A percentile compares a stretch with the other conserved stretches of the same genome.
Conservation (phyloP, 257 asterid species). For the Solanum piurae region DNA sequence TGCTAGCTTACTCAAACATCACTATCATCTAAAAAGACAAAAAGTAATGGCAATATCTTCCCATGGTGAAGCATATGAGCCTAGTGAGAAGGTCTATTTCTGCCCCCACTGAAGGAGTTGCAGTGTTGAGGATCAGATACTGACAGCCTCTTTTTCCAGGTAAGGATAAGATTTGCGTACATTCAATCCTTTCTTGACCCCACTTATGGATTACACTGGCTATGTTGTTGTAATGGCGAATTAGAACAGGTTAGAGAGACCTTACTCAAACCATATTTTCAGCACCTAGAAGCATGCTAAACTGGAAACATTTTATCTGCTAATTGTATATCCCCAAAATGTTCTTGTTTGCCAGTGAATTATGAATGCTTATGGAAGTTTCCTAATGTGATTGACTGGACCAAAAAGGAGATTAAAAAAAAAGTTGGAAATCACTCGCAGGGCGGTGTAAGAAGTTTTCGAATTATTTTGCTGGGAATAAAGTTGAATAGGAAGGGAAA, state of each 20-base stretch:
- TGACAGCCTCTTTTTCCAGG: no score
- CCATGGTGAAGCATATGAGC: background rate
- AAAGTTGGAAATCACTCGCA: background rate
- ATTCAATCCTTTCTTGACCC: background rate
- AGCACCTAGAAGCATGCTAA: background rate
- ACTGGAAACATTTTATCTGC: background rate
- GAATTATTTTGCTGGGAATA: background rate
- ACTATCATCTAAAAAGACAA: background rate
- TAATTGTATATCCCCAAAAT: background rate
- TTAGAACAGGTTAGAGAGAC: background rate
- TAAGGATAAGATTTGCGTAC: background rate
- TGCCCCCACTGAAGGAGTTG: background rate
- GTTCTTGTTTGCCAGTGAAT: background rate
- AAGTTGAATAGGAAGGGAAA: background rate
- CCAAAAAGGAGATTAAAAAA: background rate
- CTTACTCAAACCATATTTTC: background rate
- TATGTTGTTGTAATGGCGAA: background rate
- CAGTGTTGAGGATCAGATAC: background rate
- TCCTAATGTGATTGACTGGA: background rate
- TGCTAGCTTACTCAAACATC: background rate
- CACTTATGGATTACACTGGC: background rate
- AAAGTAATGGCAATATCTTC: background rate
- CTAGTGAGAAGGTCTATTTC: background rate
- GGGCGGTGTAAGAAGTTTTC: background rate
- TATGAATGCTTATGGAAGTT: background rate